These are phyloP conservation scores for Apiotrichum mycotoxinovorans DNA, from an alignment of 1,284 basidiomycete genomes.

Conservation along the genomic window DNA sequence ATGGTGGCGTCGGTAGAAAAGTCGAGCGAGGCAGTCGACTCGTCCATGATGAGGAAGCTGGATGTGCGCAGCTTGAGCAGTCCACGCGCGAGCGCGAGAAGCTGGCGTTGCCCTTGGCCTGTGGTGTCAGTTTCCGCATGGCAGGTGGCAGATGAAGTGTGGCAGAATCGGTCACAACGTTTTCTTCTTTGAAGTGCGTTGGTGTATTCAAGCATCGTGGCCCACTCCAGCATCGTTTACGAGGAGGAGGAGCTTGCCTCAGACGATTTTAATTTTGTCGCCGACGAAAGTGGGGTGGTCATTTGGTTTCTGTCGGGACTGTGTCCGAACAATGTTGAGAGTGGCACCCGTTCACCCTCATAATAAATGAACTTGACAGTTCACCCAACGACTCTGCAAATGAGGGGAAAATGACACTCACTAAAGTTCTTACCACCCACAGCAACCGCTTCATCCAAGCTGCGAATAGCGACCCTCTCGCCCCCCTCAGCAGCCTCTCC, in stretches of 20 bases:
- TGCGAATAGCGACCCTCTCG: constrained; percentile 52
- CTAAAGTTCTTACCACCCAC: constrained; percentile 52
- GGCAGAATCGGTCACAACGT: no score
- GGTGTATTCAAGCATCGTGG: no score
- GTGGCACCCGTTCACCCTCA: no score
- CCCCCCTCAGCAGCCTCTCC: constrained; percentile 27
- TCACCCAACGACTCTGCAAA: no score
- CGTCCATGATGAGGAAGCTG: constrained; percentile 56
- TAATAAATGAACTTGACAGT: no score
- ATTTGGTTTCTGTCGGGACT: no score
- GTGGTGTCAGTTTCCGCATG: constrained; percentile 11
- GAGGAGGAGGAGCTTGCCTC: no score
- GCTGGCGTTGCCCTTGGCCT: constrained; percentile 58
- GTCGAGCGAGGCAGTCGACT: constrained; percentile 54
- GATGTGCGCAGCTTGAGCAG: constrained; percentile 53
- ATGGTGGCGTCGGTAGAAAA: constrained; percentile 52
- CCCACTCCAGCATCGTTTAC: no score
- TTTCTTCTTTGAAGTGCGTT: no score
- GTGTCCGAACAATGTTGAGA: no score
- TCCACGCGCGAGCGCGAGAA: constrained; percentile 56
- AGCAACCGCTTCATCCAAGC: constrained; percentile 53
- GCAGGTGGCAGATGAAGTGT: background rate
- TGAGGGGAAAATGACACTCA: constrained; percentile 4
- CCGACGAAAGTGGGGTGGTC: no score
- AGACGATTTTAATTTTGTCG: no score